A percentile compares a stretch with the other conserved stretches of the same genome.
These are phyloP conservation scores for Lanzia echinophila DNA, from an alignment of 2,329 filamentous ascomycete species.

Conservation along the genomic window DNA sequence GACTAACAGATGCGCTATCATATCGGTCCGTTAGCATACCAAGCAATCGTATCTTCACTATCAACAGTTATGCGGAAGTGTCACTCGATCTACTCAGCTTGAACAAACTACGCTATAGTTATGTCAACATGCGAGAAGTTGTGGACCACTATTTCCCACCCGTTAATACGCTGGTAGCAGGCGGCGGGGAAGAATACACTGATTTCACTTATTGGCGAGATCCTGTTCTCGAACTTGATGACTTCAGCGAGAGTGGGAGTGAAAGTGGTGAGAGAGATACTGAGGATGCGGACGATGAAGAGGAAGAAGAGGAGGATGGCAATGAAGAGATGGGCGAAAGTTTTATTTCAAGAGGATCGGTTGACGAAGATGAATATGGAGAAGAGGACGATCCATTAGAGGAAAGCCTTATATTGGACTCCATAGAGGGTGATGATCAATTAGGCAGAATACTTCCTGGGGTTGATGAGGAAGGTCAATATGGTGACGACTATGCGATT, in stretches of 20 bases:
- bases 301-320: conserved; percentile 41
- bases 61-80: conserved; percentile 96
- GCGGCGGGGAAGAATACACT: conserved; percentile 89
- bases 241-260: conserved; percentile 84
- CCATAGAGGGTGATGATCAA: conserved; percentile 22
- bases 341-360: conserved; percentile 46
- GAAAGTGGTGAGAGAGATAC: conserved; percentile 56
- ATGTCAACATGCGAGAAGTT: conserved; percentile 93
- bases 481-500: no score
- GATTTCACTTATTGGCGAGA: conserved; percentile 98
- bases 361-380: conserved; percentile 39
- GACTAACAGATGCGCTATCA: conserved; percentile 89
- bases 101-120: conserved; percentile 93
- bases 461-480: conserved; percentile 12
- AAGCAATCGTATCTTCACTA: conserved; percentile 90
- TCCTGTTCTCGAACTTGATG: conserved; percentile 72
- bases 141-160: conserved; percentile 98
- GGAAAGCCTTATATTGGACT: conserved; percentile 24
- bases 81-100: conserved; percentile 82
- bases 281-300: conserved; percentile 46
- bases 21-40: conserved; percentile 96
- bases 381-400: conserved; percentile 28
- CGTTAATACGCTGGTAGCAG: conserved; percentile 76
- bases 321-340: conserved; percentile 48
- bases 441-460: conserved; percentile 17